Evolutionary conservation across 2,329 filamentous ascomycete genomes (phyloP).

Genomic region (Byssochlamys sp.): DNA sequence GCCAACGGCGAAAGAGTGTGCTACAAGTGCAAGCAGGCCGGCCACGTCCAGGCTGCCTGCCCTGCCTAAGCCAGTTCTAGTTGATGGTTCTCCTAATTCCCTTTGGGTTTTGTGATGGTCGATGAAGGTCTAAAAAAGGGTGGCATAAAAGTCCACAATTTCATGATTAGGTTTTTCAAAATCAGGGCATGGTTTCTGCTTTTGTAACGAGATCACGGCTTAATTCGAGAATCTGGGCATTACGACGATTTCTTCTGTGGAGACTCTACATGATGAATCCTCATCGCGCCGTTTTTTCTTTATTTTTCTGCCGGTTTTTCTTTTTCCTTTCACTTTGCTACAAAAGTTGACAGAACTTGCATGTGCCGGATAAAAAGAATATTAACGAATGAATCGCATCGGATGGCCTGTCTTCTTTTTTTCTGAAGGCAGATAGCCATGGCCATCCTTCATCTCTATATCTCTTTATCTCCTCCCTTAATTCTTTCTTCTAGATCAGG

Average conservation of each 20-base stretch:
- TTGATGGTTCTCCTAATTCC: neutral
- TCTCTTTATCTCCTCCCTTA: neutral
- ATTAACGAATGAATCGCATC: neutral
- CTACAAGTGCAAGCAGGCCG: constrained; percentile 86
- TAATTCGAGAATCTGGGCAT: constrained; percentile 14
- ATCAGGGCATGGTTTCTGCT: neutral
- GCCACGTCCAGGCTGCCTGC: constrained; percentile 90
- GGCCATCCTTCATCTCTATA: neutral
- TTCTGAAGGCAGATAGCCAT: neutral
- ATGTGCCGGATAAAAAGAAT: neutral
- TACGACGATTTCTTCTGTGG: neutral
- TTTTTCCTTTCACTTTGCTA: neutral
- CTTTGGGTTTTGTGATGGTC: neutral
- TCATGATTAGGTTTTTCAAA: neutral
- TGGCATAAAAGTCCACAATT: neutral
- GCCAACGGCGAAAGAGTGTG: constrained; percentile 86
- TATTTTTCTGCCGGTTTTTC: neutral
- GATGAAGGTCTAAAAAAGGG: neutral
- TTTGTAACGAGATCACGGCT: constrained; percentile 9
- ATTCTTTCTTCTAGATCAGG: neutral
- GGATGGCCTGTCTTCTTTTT: neutral
- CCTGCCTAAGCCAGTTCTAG: constrained; percentile 53
- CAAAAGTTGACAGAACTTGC: neutral
- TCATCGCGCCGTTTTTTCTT: neutral
- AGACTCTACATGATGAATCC: neutral